Evolutionary conservation across 352 stramenopile genomes (phyloP).

Genomic region (Phytopythium helicoides): DNA sequence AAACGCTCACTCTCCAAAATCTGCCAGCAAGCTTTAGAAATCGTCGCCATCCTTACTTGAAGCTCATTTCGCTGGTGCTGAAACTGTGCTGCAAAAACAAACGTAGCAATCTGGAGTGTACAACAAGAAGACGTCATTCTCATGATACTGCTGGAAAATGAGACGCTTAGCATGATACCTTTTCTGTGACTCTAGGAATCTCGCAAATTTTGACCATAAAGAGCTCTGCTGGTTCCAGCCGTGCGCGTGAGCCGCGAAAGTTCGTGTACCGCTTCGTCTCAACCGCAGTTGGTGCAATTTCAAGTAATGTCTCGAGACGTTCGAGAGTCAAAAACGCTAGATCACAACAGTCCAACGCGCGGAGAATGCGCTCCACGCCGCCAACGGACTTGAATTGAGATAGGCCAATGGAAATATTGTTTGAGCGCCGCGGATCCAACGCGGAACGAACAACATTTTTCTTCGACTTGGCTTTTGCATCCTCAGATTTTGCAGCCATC

Average conservation of each 20-base stretch:
- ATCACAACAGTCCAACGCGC: constrained; percentile 44
- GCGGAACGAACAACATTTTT: constrained; percentile 46
- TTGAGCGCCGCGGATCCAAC: constrained; percentile 68
- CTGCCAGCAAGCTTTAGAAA: constrained; percentile 63
- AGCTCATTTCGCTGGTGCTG: constrained; percentile 56
- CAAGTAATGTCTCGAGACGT: constrained; percentile 49
- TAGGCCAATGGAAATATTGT: constrained; percentile 80
- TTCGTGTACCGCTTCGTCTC: constrained; percentile 72
- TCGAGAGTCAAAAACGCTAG: constrained; percentile 63
- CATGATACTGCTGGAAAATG: too few species aligned
- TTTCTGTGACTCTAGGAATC: constrained; percentile 65
- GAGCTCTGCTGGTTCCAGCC: constrained; percentile 51
- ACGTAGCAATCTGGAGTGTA: constrained; percentile 45
- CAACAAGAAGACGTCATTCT: background rate
- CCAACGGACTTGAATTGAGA: constrained; percentile 70
- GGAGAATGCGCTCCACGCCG: constrained; percentile 44
- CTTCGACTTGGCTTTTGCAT: constrained; percentile 15
- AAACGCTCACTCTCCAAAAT: constrained; percentile 69
- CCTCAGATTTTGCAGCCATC: constrained; percentile 5
- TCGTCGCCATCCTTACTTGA: constrained; percentile 32
- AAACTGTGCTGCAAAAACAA: constrained; percentile 72
- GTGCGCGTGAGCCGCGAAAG: constrained; percentile 49
- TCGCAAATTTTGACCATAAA: constrained; percentile 77
- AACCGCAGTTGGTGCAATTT: constrained; percentile 64
- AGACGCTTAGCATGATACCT: constrained; percentile 45